Evolutionary conservation across 306 rosid genomes (phyloP).

Genomic region (Fragaria nilgerrensis): DNA sequence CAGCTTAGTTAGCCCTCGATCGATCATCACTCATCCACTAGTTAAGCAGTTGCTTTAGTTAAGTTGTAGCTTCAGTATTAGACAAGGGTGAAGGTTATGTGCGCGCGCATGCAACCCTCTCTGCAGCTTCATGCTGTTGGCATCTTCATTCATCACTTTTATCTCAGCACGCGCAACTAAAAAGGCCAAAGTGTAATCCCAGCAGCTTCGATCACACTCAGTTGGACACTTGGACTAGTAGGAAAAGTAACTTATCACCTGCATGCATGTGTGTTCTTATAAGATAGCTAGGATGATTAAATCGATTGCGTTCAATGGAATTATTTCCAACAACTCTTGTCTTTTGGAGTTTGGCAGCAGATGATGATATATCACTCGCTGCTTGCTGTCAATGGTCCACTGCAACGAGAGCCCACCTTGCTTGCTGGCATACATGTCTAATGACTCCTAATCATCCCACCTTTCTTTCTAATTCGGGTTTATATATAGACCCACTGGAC

Average conservation of each 20-base stretch:
- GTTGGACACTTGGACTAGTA: not conserved
- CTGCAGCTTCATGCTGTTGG: not conserved
- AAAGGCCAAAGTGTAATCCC: not conserved
- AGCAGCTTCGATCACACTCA: conserved; percentile 1
- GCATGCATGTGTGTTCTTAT: no score
- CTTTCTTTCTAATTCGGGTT: not conserved
- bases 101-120: not conserved
- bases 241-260: not conserved
- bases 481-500: not conserved
- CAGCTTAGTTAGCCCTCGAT: not conserved
- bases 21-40: not conserved
- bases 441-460: not conserved
- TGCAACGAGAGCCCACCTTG: not conserved
- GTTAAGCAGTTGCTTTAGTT: not conserved
- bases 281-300: no score
- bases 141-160: not conserved
- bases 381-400: not conserved
- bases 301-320: not conserved
- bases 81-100: not conserved
- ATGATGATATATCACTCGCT: not conserved
- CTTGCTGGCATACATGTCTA: not conserved
- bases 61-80: not conserved
- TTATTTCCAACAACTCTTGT: not conserved
- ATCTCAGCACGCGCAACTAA: not conserved
- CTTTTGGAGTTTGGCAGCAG: not conserved